A percentile compares a stretch with the other conserved stretches of the same genome.
These are phyloP conservation scores for Ashbya aceris DNA, from an alignment of 1,139 yeast genomes.

Conservation along the genomic window DNA sequence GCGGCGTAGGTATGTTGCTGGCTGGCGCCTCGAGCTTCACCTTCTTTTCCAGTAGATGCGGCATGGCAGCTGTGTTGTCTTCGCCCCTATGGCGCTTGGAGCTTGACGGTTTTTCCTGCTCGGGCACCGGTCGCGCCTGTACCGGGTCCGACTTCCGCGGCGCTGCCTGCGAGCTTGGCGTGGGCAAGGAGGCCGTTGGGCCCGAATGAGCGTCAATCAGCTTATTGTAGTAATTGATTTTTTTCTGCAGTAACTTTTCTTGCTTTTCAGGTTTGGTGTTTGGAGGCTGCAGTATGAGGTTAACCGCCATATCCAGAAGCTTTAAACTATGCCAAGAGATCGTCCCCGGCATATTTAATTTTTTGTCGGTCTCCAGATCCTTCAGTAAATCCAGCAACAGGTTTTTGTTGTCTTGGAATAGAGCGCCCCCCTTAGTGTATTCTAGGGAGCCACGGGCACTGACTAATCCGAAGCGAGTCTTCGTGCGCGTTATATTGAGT, in stretches of 20 bases:
- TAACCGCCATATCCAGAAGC: slow-evolving; percentile 49
- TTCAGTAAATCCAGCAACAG: slow-evolving; percentile 42
- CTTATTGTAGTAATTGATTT: slow-evolving; percentile 22
- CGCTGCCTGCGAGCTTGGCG: not conserved
- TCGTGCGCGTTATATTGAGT: slow-evolving; percentile 57
- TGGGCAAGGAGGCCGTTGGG: not conserved
- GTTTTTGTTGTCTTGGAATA: slow-evolving; percentile 59
- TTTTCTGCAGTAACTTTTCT: slow-evolving; percentile 24
- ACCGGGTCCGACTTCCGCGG: not conserved
- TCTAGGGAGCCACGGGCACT: slow-evolving; percentile 77
- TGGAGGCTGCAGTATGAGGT: slow-evolving; percentile 36
- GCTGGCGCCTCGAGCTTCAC: slow-evolving; percentile 11
- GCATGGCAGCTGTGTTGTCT: slow-evolving; percentile 6
- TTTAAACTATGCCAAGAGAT: slow-evolving; percentile 48
- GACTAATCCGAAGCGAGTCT: slow-evolving; percentile 56
- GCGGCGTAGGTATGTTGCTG: not conserved
- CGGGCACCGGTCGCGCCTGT: not conserved
- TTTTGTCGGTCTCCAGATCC: slow-evolving; percentile 43
- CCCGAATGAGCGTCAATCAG: slow-evolving; percentile 17
- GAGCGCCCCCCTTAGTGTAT: slow-evolving; percentile 74
- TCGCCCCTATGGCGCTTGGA: slow-evolving; percentile 4
- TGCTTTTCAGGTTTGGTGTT: slow-evolving; percentile 21
- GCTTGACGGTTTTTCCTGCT: not conserved
- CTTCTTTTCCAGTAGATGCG: slow-evolving; percentile 7
- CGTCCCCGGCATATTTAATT: slow-evolving; percentile 49